These are phyloP conservation scores for Tympanopsis confertula DNA, from an alignment of 2,329 filamentous ascomycete species.

Conservation along the genomic window DNA sequence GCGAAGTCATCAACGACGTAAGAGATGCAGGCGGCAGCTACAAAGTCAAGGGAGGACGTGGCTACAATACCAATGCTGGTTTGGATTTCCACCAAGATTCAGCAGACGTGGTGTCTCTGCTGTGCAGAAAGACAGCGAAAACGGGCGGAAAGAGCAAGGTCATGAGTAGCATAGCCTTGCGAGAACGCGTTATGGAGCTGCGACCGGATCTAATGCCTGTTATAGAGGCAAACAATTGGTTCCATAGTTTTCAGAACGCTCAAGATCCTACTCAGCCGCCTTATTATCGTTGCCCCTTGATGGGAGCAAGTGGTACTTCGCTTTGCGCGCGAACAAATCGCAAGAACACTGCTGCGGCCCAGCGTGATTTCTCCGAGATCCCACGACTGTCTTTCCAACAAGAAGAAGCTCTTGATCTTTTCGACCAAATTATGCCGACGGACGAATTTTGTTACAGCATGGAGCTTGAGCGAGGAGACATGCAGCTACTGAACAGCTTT, in stretches of 20 bases:
- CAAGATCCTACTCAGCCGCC: conserved; percentile 5
- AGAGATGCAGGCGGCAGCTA: conserved; percentile 5
- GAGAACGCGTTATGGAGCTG: conserved; percentile 4
- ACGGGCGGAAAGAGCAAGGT: conserved; percentile 5
- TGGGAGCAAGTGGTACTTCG: conserved; percentile 1
- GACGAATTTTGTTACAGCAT: conserved; percentile 6
- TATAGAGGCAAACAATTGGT: conserved; percentile 4
- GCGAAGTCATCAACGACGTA: conserved; percentile 7
- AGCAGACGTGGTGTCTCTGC: conserved; percentile 5
- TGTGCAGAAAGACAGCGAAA: conserved; percentile 5
- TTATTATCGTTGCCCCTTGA: conserved; percentile 5
- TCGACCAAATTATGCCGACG: conserved; percentile 5
- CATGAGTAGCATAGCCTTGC: conserved; percentile 5
- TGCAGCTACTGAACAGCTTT: conserved; percentile 7
- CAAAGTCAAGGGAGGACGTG: conserved; percentile 5
- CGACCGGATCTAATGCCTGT: conserved; percentile 6
- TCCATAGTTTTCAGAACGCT: conserved; percentile 5
- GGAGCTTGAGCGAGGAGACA: conserved; percentile 6
- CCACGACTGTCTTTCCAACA: conserved; percentile 3
- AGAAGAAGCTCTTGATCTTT: conserved; percentile 4
- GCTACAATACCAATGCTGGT: conserved; percentile 6
- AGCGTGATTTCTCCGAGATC: conserved; percentile 5
- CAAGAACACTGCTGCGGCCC: conserved; percentile 5
- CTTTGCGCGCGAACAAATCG: conserved; percentile 6
- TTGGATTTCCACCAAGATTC: conserved; percentile 7